These are phyloP conservation scores for Annulohypoxylon truncatum DNA, from an alignment of 2,329 filamentous ascomycete genomes.

Conservation along the genomic window DNA sequence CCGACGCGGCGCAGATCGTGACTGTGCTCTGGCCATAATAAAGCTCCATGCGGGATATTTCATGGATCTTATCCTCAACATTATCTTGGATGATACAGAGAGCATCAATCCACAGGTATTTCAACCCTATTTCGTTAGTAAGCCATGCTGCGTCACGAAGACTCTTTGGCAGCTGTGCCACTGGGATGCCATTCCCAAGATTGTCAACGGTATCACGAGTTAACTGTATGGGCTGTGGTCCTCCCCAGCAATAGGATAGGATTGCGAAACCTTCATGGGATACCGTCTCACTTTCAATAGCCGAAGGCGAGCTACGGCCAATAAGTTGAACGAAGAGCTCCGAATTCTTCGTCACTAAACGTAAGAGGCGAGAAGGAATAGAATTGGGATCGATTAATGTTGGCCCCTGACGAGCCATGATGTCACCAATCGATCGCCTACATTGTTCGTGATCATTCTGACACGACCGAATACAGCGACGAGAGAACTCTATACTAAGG, in stretches of 20 bases:
- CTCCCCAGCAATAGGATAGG: constrained; percentile 31
- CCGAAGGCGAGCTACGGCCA: background rate
- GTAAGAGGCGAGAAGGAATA: constrained; percentile 23
- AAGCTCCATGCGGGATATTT: constrained; percentile 30
- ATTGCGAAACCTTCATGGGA: constrained; percentile 19
- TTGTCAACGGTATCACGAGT: constrained; percentile 5
- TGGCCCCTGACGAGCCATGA: background rate
- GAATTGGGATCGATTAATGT: constrained; percentile 8
- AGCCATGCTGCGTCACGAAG: constrained; percentile 34
- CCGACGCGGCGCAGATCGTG: constrained; percentile 31
- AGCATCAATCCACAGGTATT: constrained; percentile 31
- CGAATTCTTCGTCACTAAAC: constrained; percentile 1
- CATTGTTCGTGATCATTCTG: constrained; percentile 17
- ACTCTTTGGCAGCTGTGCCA: constrained; percentile 27
- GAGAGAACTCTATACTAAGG: constrained; percentile 18
- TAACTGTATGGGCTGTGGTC: constrained; percentile 31
- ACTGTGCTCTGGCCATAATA: constrained; percentile 33
- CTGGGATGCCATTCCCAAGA: constrained; percentile 13
- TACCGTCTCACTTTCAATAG: constrained; percentile 5
- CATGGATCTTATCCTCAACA: constrained; percentile 12
- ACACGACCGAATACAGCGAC: constrained; percentile 20
- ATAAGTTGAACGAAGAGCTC: constrained; percentile 15
- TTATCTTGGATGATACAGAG: constrained; percentile 34
- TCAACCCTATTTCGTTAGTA: constrained; percentile 26
- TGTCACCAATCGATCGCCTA: constrained; percentile 2